Percentiles rank a stretch among this genome's conserved stretches.
Evolutionary conservation across 2,329 filamentous ascomycete genomes (phyloP).

Genomic region (Talaromyces sp.): DNA sequence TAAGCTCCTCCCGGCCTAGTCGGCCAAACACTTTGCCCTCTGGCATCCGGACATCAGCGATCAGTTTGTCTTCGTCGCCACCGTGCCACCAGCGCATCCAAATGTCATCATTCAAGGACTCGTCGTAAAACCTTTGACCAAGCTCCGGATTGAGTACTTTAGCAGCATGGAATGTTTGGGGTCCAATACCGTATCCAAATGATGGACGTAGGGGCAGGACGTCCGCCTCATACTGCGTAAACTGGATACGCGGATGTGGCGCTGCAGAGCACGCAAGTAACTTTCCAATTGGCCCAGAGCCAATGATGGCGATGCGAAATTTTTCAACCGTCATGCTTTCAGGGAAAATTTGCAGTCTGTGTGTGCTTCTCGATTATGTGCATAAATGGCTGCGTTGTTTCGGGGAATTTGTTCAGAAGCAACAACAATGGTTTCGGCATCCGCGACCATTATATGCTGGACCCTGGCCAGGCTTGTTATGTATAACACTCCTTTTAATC

Average conservation of each 20-base stretch:
- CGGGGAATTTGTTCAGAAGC: too few species aligned
- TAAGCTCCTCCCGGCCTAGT: conserved; percentile 12
- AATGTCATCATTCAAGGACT: not conserved
- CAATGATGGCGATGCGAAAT: conserved; percentile 15
- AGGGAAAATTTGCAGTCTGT: too few species aligned
- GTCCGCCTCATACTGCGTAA: conserved; percentile 13
- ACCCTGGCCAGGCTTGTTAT: too few species aligned
- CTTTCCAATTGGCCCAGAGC: conserved; percentile 14
- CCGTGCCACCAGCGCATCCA: conserved; percentile 18
- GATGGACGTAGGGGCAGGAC: conserved; percentile 11
- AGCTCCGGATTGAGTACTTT: conserved; percentile 9
- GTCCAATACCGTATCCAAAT: conserved; percentile 15
- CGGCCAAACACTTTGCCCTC: conserved; percentile 5
- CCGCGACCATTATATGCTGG: too few species aligned
- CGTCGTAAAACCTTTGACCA: conserved; percentile 1
- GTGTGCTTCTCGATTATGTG: too few species aligned
- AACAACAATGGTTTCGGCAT: too few species aligned
- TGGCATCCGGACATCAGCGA: conserved; percentile 6
- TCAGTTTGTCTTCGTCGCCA: conserved; percentile 2
- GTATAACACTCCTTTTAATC: too few species aligned
- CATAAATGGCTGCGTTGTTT: too few species aligned
- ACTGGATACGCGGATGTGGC: conserved; percentile 13
- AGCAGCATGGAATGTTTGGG: conserved; percentile 3
- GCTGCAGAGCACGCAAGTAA: conserved; percentile 11
- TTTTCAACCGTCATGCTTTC: conserved; percentile 4